Percentiles rank a stretch among this genome's conserved stretches.
These are phyloP conservation scores for Bromus sterilis DNA, from an alignment of 176 grass and related monocot genomes.

Conservation along the genomic window DNA sequence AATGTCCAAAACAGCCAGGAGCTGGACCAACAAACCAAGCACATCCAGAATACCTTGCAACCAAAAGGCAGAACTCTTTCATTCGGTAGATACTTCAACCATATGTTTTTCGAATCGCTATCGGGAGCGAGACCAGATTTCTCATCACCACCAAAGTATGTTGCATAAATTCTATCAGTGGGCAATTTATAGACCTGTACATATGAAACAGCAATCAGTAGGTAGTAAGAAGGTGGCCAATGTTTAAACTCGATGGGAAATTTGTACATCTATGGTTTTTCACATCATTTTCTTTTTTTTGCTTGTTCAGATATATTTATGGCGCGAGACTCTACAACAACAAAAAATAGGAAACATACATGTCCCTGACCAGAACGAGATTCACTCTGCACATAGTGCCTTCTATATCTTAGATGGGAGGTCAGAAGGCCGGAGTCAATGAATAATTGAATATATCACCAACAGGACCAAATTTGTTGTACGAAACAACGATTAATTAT, in stretches of 20 bases:
- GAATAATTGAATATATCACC: neutral
- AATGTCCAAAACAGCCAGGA: neutral
- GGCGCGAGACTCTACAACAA: neutral
- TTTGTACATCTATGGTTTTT: neutral
- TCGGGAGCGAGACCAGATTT: slow-evolving; percentile 57
- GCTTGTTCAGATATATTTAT: neutral
- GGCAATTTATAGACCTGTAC: slow-evolving; percentile 81
- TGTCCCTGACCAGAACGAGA: neutral
- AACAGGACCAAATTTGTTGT: neutral
- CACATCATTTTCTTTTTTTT: neutral
- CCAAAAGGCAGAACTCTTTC: slow-evolving; percentile 79
- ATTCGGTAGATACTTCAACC: slow-evolving; percentile 68
- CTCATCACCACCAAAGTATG: slow-evolving; percentile 64
- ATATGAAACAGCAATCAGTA: slow-evolving; percentile 21
- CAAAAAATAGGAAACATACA: neutral
- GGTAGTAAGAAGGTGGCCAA: neutral
- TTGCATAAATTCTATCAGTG: slow-evolving; percentile 38
- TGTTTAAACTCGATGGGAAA: neutral
- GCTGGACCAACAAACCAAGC: neutral
- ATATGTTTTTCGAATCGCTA: slow-evolving; percentile 55
- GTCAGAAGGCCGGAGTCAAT: neutral
- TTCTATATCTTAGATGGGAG: neutral
- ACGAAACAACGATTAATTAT: neutral
- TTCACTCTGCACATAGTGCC: neutral
- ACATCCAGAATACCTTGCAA: slow-evolving; percentile 57